Conservation (phyloP, 768 basidiomycete species). For the Dioszegia hungarica region DNA sequence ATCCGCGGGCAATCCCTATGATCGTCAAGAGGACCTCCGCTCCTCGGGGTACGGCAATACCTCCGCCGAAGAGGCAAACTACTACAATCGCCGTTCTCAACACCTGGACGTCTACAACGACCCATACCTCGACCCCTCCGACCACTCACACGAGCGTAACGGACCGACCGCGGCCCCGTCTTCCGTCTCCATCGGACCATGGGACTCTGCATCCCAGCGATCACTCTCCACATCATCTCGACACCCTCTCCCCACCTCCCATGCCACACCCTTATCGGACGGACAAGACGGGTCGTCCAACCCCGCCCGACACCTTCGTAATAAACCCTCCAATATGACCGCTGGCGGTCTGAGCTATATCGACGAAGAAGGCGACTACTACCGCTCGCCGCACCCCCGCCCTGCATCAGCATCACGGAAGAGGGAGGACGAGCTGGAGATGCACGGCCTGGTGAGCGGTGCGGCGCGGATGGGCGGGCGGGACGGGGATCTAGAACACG, state of each 20-base stretch:
- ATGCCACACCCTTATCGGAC: background rate
- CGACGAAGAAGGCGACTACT: slow-evolving; percentile 39
- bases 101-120: slow-evolving; percentile 3
- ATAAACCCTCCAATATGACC: slow-evolving; percentile 8
- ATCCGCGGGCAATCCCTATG: background rate
- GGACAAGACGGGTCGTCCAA: background rate
- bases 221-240: slow-evolving; percentile 7
- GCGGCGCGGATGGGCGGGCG: slow-evolving; percentile 17
- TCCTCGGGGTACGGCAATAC: background rate
- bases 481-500: background rate
- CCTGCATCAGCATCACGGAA: slow-evolving; percentile 13
- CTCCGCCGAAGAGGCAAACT: background rate
- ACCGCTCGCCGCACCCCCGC: slow-evolving; percentile 14
- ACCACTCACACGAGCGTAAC: background rate
- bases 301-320: background rate
- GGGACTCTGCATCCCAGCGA: slow-evolving; percentile 44
- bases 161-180: background rate
- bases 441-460: slow-evolving; percentile 21
- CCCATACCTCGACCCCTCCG: background rate
- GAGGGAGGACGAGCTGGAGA: slow-evolving; percentile 18
- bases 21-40: background rate
- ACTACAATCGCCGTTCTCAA: background rate
- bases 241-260: background rate
- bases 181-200: slow-evolving; percentile 31
- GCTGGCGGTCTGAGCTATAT: slow-evolving; percentile 34